Evolutionary conservation across 2,329 filamentous ascomycete genomes (phyloP), one percentile per base, ranked within the genome.

Genomic region (Trichothecium sympodiale): DNA sequence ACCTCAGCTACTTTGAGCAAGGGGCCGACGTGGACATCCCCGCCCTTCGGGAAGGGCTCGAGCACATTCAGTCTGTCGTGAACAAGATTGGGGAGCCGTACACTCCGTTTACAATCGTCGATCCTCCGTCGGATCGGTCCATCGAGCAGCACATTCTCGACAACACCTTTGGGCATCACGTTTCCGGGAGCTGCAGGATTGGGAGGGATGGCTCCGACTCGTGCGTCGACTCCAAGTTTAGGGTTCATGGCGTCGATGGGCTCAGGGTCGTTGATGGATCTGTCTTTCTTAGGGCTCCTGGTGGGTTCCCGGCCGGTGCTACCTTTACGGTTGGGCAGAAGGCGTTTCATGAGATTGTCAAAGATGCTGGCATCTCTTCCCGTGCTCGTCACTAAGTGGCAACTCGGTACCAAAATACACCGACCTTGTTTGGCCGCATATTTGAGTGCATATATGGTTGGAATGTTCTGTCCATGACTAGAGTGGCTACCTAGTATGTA

Each of bases 241-340:
- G 62, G 16, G 73, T 79, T 3, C 57, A 67, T 15, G 71, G 71
- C 2, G 64, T 73, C 0, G 51, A 60, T 2, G 63, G 65, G 0
- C 54, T 79, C 33, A 56, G 74, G 5, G 74, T 77, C 7, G 74
- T 78, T 2, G 75, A 79, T 56, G 74, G 70, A 0, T 67, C 61
- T 14, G 57, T 67, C 5, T 77, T 71, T 39, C 69, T 72, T 3
- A 59, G 57, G 38, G 67, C 52, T 16, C 54, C 54, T 2, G 72
- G 71, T 5, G 63, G 61, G 6, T 74, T 67, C 46, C 62, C 65
- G 33, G 56, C 59, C 1, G 41, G 67, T 1, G 60, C 70, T 3
- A 65, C 64, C 1, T 73, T 69, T 45, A 69, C 75, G 59, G 54
- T 74, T 15, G 62, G 61, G 17, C 72, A 76, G 57, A 77, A 77